phyloP scores from a whole-genome alignment of 208 protist species.

The Leishmania major region DNA sequence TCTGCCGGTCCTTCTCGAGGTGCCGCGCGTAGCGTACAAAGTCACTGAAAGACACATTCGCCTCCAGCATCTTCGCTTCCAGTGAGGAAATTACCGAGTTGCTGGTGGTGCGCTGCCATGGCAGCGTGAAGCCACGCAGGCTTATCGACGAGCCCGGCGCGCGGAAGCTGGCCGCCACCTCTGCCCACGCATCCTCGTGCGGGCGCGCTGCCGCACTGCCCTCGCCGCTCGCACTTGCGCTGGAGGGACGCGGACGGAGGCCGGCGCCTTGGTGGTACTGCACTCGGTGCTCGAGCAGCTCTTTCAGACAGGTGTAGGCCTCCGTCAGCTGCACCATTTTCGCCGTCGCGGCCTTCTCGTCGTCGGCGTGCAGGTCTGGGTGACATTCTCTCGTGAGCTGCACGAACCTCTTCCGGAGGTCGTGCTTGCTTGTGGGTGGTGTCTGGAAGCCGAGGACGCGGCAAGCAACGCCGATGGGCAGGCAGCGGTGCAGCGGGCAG shows the following conservation, averaged over 20 bases:
- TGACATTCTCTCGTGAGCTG: slow-evolving; percentile 74
- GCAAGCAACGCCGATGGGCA: slow-evolving; percentile 67
- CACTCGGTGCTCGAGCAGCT: slow-evolving; percentile 57
- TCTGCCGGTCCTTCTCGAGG: slow-evolving; percentile 30
- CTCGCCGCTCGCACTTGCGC: not conserved
- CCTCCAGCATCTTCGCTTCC: slow-evolving; percentile 31
- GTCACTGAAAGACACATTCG: slow-evolving; percentile 34
- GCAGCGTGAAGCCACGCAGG: slow-evolving; percentile 57
- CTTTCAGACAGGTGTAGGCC: slow-evolving; percentile 69
- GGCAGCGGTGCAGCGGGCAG: slow-evolving; percentile 28
- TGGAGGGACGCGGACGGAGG: not conserved
- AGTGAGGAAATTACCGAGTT: slow-evolving; percentile 21
- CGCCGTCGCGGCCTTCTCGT: slow-evolving; percentile 41
- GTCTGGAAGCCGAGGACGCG: slow-evolving; percentile 56
- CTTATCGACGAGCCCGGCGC: slow-evolving; percentile 66
- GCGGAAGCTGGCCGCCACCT: slow-evolving; percentile 51
- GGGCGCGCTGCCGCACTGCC: not conserved
- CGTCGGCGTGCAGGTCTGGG: slow-evolving; percentile 58
- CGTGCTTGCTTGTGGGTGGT: slow-evolving; percentile 53
- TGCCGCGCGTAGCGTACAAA: slow-evolving; percentile 47
- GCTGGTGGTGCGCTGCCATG: slow-evolving; percentile 67
- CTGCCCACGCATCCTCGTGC: slow-evolving; percentile 27
- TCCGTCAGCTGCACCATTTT: slow-evolving; percentile 69
- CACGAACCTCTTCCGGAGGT: slow-evolving; percentile 74
- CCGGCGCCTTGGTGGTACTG: slow-evolving; percentile 6